These are phyloP conservation scores for Picochlorum sp. DNA, from an alignment of 139 green algal species.

Conservation along the genomic window DNA sequence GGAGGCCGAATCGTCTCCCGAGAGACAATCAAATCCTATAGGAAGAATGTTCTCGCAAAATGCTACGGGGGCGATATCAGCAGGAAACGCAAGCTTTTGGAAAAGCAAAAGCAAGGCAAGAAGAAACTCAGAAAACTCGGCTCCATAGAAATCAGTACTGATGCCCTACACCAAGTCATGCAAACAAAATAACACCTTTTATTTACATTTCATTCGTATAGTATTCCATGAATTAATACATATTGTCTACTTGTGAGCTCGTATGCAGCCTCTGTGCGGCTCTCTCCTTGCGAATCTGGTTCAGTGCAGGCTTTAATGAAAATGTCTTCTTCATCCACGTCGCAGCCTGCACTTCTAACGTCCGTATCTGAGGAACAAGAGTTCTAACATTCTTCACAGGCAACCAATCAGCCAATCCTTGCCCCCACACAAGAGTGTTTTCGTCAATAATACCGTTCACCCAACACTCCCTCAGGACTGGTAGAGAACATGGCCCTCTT, in stretches of 20 bases:
- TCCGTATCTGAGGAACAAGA: slow-evolving; percentile 78
- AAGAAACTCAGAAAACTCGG: slow-evolving; percentile 84
- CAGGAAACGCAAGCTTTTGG: slow-evolving; percentile 98
- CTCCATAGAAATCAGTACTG: slow-evolving; percentile 79
- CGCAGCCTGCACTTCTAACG: slow-evolving; percentile 60
- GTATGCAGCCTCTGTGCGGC: slow-evolving; percentile 14
- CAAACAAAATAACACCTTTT: background rate
- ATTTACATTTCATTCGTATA: slow-evolving; percentile 1
- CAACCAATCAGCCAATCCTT: slow-evolving; percentile 82
- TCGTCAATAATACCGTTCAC: slow-evolving; percentile 83
- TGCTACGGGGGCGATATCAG: slow-evolving; percentile 79
- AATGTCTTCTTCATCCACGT: slow-evolving; percentile 56
- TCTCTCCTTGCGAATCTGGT: slow-evolving; percentile 16
- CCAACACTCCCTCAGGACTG: slow-evolving; percentile 65
- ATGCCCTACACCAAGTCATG: slow-evolving; percentile 70
- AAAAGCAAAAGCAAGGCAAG: slow-evolving; percentile 96
- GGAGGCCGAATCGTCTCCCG: slow-evolving; percentile 59
- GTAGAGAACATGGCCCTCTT: slow-evolving; percentile 75
- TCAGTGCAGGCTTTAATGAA: slow-evolving; percentile 42
- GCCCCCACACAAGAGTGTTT: slow-evolving; percentile 88
- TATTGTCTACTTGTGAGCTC: slow-evolving; percentile 34
- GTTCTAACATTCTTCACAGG: slow-evolving; percentile 78
- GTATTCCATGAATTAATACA: slow-evolving; percentile 28
- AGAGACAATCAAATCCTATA: slow-evolving; percentile 67
- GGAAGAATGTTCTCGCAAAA: slow-evolving; percentile 98